Evolutionary conservation across 345 rosid species (phyloP), one percentile per base, ranked within the genome.

Genomic region (Pistacia atlantica): DNA sequence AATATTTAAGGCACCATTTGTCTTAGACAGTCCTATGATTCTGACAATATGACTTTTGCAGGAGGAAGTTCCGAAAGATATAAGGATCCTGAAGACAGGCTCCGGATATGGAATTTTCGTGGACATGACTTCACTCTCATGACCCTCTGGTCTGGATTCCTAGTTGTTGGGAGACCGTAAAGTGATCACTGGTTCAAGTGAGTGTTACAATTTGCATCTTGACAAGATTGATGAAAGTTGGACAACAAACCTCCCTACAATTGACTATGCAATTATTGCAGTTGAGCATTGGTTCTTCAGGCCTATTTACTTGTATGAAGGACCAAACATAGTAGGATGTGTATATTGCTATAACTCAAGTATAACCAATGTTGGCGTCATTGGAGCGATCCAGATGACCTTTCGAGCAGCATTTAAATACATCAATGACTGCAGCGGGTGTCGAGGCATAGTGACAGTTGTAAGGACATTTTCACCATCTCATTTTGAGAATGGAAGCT

Each of bases 391-490:
- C 12, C 80, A 78, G 66, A 69, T 93, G 81, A 88, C 93, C 4
- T 75, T 87, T 78, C 74, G 88, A 0, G 72, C 91, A 0, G 88
- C 91, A 1, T 75, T 95, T 1, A 62, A 51, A 51, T 84, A 86
- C 60, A 89, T 93, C 22, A 75, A 79, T 0, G 59, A 20, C 0
- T 87, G 94, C 76, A 57, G 70, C 25, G 76, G 71, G 0, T 87
- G 92, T 79, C 81, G 79, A 63, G 73, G 57, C 35, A 69, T 72
- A 2, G 88, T 81, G 35, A 83, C 94, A 0, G 57, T 93, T 25
- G 3, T 90, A 14, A 84, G 99, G 88, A 93, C 97, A 73, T 89
- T 92, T 79, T 90, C 99, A 5, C 97, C 97, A 0, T 87, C 96
- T 0, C 99, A 93, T 80, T 95, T 95, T 12, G 96, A 95, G 89